Conservation (phyloP, 331 rosid genomes). For the Cydonia oblonga region DNA sequence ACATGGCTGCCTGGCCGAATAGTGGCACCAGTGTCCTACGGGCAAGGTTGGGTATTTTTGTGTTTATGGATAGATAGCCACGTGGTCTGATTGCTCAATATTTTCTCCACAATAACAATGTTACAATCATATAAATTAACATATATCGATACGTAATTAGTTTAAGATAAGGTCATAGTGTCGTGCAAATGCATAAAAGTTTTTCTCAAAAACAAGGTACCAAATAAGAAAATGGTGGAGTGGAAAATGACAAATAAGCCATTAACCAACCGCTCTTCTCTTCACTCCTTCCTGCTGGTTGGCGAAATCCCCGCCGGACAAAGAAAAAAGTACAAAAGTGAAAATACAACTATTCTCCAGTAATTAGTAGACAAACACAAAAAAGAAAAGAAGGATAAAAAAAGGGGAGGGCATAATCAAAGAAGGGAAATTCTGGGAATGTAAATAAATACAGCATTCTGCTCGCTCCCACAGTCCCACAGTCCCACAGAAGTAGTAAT, state of each 20-base stretch:
- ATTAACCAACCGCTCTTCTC: neutral
- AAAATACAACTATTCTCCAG: neutral
- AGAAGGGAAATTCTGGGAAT: neutral
- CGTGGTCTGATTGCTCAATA: too few species aligned
- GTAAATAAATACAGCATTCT: neutral
- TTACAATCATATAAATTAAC: neutral
- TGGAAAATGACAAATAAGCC: neutral
- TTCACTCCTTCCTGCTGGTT: neutral
- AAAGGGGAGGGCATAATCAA: neutral
- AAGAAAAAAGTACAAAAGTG: neutral
- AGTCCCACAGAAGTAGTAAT: neutral
- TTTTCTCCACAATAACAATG: too few species aligned
- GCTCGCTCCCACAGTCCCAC: neutral
- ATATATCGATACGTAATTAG: too few species aligned
- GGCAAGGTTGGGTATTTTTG: neutral
- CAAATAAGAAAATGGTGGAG: neutral
- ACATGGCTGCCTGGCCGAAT: fast-evolving
- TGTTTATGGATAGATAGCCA: neutral
- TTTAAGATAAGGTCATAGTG: fast-evolving
- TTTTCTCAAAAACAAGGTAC: neutral
- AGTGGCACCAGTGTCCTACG: neutral
- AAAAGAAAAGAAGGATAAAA: neutral
- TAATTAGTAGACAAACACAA: neutral
- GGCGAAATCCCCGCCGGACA: conserved; percentile 3
- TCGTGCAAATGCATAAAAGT: fast-evolving